Evolutionary conservation across 805 yeast species (phyloP).

Genomic region (Candida morakotiae): DNA sequence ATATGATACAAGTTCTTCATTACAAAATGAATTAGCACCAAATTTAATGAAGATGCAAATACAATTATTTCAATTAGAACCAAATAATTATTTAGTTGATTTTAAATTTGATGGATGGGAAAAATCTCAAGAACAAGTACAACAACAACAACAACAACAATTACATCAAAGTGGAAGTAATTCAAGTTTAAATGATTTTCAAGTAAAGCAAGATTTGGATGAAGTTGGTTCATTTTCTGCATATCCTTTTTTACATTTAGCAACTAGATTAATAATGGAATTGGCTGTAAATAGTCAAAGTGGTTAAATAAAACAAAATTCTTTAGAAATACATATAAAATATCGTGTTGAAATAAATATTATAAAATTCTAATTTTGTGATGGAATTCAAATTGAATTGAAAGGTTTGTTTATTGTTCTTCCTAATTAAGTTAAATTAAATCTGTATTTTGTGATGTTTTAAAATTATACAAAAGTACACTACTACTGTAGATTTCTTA

Average conservation of each 20-base stretch:
- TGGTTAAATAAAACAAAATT: constrained; percentile 2
- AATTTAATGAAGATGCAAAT: constrained; percentile 96
- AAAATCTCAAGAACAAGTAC: constrained; percentile 9
- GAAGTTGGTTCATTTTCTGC: constrained; percentile 91
- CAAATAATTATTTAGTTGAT: constrained; percentile 92
- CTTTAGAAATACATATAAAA: not conserved
- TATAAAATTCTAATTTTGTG: not conserved
- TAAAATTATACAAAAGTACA: too few relatives aligned
- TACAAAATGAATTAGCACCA: constrained; percentile 33
- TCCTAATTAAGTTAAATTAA: constrained; percentile 5
- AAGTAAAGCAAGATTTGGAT: constrained; percentile 42
- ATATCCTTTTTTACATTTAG: constrained; percentile 89
- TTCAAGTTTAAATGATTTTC: constrained; percentile 14
- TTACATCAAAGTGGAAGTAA: constrained; percentile 2
- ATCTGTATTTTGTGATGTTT: not conserved
- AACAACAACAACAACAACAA: not conserved
- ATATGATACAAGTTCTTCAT: constrained; percentile 30
- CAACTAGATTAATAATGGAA: constrained; percentile 92
- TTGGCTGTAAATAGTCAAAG: constrained; percentile 89
- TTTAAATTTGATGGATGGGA: constrained; percentile 99
- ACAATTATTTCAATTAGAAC: constrained; percentile 92
- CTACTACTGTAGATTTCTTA: too few relatives aligned
- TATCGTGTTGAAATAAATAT: not conserved
- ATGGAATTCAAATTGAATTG: not conserved
- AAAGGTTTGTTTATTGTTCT: constrained; percentile 2